Evolutionary conservation across 2,329 filamentous ascomycete species (phyloP), one percentile per base, ranked within the genome.

Genomic region (Fusarium falciforme): DNA sequence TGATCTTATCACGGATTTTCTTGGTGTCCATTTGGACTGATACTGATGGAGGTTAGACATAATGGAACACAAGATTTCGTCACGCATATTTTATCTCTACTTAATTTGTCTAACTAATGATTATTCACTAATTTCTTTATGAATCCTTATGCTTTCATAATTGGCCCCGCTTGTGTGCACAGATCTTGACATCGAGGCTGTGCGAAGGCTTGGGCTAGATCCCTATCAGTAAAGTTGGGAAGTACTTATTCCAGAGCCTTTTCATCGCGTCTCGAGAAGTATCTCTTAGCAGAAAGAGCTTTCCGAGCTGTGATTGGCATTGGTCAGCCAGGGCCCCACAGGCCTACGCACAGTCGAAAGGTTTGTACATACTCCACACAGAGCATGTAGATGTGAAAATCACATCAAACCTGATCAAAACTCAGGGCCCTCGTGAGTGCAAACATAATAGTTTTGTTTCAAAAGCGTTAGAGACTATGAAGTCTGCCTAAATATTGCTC

Each of bases 1-100:
- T 12, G 47, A 52, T 52, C 47, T 52, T 27, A 52, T 52, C 25
- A 52, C 25, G 25, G 47, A 52, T 8, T 52, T 52, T n/a, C 47
- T 52, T 29, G 47, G 47, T 11, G 47, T 52, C 6, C 25, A 52
- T 29, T 52, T 52, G 25, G 47, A 52, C 6, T 52, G 25, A 49
- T 29, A 22, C 7, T 49, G 22, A 17, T 17, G 44, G 25, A 4
- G 2, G 7, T 14, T 8, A 25, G 40, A n/a, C 20, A 16, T 16
- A 42, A 20, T 47, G 14, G 22, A 44, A 42, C 20, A 9, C 22
- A 25, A 9, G 22, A 47, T 47, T 17, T 17, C 1, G 1, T 47
- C 14, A 17, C 22, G 22, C 42, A 47, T 47, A 27, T 6, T 25
- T 25, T 17, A 47, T 16, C 36, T n/a, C 16, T 38, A 6, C 17